Base-by-base conservation (phyloP, 2,329 filamentous ascomycete species). In the Monascus ruber region DNA sequence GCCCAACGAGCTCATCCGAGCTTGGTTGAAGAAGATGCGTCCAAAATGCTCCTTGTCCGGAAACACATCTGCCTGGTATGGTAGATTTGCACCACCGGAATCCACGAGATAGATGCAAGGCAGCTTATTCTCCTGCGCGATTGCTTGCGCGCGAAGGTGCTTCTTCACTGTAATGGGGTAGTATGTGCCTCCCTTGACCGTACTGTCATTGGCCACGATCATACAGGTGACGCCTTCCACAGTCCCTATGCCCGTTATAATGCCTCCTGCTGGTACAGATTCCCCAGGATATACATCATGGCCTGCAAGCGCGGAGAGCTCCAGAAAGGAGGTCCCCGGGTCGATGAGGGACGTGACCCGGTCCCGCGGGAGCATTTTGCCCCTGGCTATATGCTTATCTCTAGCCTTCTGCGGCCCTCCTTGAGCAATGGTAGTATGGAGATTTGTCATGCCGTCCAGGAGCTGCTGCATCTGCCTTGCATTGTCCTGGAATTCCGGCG, bases 151-250 rank as follows among this genome's bases (percentile, higher is more conserved):
- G 45, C 89, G 78, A 10, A 96, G 71, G 62, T 96, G 91, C 71
- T 98, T 98, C 70, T 95, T 95, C 42, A 96, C 85, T 0, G 89
- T 98, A 51, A 96, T 86, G 1, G 89, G 89, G 58, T 89, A 96
- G 66, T 98, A 98, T 1, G 89, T 94, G 24, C 89, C 89, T 38
- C 89, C 89, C 67, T 96, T 98, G 55, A 96, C 89, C 11, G 89
- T 95, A 67, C 85, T 93, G 60, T 95, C 89, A 59, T 96, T 95
- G 42, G 87, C 88, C 36, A 95, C 84, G 51, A 96, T 84, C 68
- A 95, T 82, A 62, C 89, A 96, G 32, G 80, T 82, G 25, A 94
- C 86, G 9, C 89, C 89, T 58, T 91, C 83, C 25, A 98, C 84
- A 2, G 83, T 82, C 3, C 89, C 89, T 38, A 96, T 78, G 1